Conservation (phyloP, 2,329 filamentous ascomycete genomes). For the Fusarium sp. region DNA sequence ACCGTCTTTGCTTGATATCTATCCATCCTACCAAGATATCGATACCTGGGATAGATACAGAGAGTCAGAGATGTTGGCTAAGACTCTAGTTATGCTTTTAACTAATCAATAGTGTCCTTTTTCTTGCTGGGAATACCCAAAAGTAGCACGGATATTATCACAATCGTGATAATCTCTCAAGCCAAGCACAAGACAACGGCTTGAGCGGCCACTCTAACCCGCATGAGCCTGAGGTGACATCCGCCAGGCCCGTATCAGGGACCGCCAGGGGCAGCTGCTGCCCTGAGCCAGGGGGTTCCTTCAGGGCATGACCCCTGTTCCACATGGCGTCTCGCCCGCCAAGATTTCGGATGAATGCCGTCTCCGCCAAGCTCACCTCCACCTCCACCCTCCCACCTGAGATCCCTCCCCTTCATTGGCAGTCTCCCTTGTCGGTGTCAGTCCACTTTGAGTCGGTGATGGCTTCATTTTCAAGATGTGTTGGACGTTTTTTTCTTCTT, state of each 20-base stretch:
- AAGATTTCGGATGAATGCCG: slow-evolving; percentile 12
- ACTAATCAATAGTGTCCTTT: too few relatives aligned
- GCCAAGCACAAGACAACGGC: slow-evolving; percentile 11
- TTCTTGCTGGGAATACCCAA: too few relatives aligned
- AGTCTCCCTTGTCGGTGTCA: slow-evolving; percentile 26
- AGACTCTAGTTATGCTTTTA: too few relatives aligned
- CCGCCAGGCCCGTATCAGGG: slow-evolving; percentile 19
- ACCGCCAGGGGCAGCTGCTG: slow-evolving; percentile 27
- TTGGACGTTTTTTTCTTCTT: slow-evolving; percentile 34
- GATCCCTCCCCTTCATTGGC: slow-evolving; percentile 9
- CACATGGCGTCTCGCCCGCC: slow-evolving; percentile 32
- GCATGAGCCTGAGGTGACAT: slow-evolving; percentile 22
- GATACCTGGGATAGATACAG: too few relatives aligned
- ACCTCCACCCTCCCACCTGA: background rate
- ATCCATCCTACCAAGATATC: too few relatives aligned
- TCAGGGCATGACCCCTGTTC: slow-evolving; percentile 30
- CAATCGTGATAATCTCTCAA: background rate
- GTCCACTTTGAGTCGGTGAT: slow-evolving; percentile 41
- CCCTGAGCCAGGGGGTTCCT: slow-evolving; percentile 31
- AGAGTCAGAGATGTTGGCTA: too few relatives aligned
- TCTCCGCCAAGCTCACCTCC: background rate
- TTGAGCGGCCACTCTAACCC: slow-evolving; percentile 24
- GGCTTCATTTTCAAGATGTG: slow-evolving; percentile 36
- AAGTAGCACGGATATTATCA: background rate
- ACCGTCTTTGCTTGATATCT: too few relatives aligned